Conservation (phyloP, 441 rosid genomes). For the Bruguiera hainesii region DNA sequence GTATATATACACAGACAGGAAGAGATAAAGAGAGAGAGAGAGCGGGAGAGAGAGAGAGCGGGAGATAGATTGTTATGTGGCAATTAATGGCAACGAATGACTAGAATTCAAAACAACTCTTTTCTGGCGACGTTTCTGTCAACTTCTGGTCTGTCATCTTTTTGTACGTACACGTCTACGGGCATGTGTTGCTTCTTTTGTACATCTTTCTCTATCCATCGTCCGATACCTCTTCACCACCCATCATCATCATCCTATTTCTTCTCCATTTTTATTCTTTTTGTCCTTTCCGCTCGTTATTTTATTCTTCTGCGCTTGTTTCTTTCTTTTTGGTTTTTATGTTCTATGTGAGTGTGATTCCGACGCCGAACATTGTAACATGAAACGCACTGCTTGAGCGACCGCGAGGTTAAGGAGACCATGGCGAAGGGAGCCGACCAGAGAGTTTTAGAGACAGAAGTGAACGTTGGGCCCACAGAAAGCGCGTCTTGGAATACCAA, state of each 20-base stretch:
- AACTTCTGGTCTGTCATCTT: neutral
- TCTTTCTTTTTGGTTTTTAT: too few relatives aligned
- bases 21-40: neutral
- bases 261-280: too few relatives aligned
- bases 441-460: neutral
- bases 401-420: too few relatives aligned
- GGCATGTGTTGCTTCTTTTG: neutral
- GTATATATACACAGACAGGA: neutral
- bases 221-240: too few relatives aligned
- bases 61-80: neutral
- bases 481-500: slow-evolving; percentile 22
- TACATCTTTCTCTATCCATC: too few relatives aligned
- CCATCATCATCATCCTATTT: too few relatives aligned
- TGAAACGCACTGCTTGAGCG: too few relatives aligned
- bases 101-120: slow-evolving; percentile 30
- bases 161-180: neutral
- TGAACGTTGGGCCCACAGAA: slow-evolving; percentile 22
- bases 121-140: neutral
- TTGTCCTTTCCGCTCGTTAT: too few relatives aligned
- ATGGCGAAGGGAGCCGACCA: too few relatives aligned
- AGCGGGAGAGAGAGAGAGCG: neutral
- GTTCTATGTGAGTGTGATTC: too few relatives aligned
- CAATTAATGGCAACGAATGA: slow-evolving; percentile 19
- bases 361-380: too few relatives aligned
- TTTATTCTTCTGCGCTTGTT: too few relatives aligned